phyloP scores from a whole-genome alignment of 164 flowering plant genomes.

The Liquidambar formosana region DNA sequence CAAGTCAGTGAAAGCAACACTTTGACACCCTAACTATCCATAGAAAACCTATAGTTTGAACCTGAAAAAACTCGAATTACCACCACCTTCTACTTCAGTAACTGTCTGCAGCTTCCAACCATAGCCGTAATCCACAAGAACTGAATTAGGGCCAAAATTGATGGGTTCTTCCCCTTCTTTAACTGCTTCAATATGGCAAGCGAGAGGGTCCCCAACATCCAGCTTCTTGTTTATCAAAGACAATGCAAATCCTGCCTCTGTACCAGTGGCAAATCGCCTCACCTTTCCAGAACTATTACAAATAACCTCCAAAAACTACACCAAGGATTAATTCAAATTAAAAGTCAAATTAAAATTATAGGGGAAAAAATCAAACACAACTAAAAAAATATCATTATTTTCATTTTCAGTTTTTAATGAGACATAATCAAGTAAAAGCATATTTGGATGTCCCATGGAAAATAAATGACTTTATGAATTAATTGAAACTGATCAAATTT shows the following conservation, averaged over 20 bases:
- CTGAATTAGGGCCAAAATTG: constrained; percentile 65
- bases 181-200: constrained; percentile 59
- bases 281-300: constrained; percentile 60
- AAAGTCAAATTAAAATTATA: too few species aligned
- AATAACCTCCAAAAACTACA: constrained; percentile 65
- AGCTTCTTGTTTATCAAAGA: constrained; percentile 56
- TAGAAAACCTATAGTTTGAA: background rate
- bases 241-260: constrained; percentile 73
- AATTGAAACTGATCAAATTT: too few species aligned
- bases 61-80: constrained; percentile 4
- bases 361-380: too few species aligned
- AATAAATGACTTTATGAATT: too few species aligned
- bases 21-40: background rate
- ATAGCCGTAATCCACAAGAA: constrained; percentile 62
- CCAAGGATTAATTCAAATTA: background rate
- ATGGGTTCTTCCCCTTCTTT: constrained; percentile 83
- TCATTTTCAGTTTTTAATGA: too few species aligned
- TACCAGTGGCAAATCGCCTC: constrained; percentile 70
- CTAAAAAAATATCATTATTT: too few species aligned
- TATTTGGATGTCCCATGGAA: too few species aligned
- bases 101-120: constrained; percentile 81
- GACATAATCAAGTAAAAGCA: too few species aligned
- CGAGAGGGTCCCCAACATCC: constrained; percentile 29
- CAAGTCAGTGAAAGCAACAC: background rate
- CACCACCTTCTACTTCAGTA: constrained; percentile 32